A percentile compares a stretch with the other conserved stretches of the same genome.
Evolutionary conservation across 2,329 filamentous ascomycete genomes (phyloP).

Genomic region (Aspergillus alliaceus): DNA sequence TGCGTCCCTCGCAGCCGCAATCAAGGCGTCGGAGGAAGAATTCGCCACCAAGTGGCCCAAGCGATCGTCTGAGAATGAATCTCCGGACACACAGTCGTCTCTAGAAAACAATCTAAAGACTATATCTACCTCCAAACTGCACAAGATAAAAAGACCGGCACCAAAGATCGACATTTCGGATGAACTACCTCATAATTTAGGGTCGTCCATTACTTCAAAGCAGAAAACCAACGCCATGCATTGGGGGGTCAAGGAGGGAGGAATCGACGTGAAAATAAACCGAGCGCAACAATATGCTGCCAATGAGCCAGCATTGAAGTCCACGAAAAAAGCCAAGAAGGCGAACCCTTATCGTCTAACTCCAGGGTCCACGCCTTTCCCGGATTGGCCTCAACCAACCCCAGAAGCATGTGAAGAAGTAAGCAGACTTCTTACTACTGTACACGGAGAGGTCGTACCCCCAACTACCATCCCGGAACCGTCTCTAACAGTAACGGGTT

Average conservation of each 20-base stretch:
- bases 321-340: conserved; percentile 17
- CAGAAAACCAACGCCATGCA: neutral
- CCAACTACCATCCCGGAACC: conserved; percentile 70
- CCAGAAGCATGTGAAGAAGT: conserved; percentile 69
- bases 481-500: conserved; percentile 70
- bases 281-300: neutral
- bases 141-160: conserved; percentile 11
- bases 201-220: conserved; percentile 25
- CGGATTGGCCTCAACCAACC: conserved; percentile 65
- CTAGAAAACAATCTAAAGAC: conserved; percentile 22
- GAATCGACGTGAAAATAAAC: no score
- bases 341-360: conserved; percentile 52
- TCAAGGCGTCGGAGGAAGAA: neutral
- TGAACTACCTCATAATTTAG: conserved; percentile 60
- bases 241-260: neutral
- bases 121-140: conserved; percentile 32
- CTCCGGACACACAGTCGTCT: neutral
- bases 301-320: conserved; percentile 13
- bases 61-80: neutral
- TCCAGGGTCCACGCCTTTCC: conserved; percentile 63
- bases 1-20: conserved; percentile 11
- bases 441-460: conserved; percentile 64
- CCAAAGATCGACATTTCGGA: conserved; percentile 28
- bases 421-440: conserved; percentile 60
- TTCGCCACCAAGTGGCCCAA: neutral